Evolutionary conservation across 352 stramenopile genomes (phyloP).

Genomic region (Globisporangium megalacanthum): DNA sequence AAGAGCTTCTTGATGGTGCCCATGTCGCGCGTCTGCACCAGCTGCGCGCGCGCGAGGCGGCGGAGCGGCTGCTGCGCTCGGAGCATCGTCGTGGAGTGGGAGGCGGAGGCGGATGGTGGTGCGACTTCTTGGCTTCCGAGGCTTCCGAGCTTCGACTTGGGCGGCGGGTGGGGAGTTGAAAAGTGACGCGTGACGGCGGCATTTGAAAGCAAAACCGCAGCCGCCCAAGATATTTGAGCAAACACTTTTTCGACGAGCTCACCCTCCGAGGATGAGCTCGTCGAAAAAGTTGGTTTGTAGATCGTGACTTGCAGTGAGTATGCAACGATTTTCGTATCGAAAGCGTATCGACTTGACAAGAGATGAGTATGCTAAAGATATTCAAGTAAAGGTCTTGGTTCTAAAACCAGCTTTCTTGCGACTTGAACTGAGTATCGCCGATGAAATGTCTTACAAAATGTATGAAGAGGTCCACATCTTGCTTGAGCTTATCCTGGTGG

Average conservation of each 20-base stretch:
- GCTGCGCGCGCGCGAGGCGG: slow-evolving; percentile 5
- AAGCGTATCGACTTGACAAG: too few species aligned
- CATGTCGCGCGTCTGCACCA: slow-evolving; percentile 37
- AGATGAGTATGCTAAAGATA: too few species aligned
- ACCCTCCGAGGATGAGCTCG: too few species aligned
- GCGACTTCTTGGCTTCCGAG: too few species aligned
- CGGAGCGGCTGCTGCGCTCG: slow-evolving; percentile 27
- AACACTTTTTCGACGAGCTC: too few species aligned
- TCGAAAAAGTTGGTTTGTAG: neutral
- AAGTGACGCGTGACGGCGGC: neutral
- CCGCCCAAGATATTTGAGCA: neutral
- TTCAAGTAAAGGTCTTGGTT: too few species aligned
- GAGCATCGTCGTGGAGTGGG: slow-evolving; percentile 22
- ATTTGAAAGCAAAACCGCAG: neutral
- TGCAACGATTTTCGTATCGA: too few species aligned
- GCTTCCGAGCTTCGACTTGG: neutral
- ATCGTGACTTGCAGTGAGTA: neutral
- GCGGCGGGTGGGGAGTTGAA: neutral
- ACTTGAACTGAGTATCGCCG: too few species aligned
- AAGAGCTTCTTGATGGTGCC: slow-evolving; percentile 94
- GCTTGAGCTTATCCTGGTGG: too few species aligned
- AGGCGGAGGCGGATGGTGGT: neutral
- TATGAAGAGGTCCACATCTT: too few species aligned
- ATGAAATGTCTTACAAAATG: too few species aligned
- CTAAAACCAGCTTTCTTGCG: too few species aligned